Conservation (phyloP, 78 protist species). For the Creolimax fragrantissima region DNA sequence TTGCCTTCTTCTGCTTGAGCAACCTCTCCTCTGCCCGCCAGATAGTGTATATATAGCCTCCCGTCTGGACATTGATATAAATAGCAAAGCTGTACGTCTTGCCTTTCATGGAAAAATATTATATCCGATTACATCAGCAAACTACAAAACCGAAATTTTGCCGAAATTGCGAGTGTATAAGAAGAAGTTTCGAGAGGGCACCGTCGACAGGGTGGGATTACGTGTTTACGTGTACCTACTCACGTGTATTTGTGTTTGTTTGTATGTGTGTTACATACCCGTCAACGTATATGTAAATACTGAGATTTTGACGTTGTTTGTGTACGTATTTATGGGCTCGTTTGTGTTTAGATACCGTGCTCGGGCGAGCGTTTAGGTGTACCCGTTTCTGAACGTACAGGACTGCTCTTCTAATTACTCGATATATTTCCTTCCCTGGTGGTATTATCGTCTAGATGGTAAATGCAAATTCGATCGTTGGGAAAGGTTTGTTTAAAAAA, state of each 20-base stretch:
- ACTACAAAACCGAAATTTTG: not conserved
- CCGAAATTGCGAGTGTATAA: conserved; percentile 20
- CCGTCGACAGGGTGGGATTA: conserved; percentile 41
- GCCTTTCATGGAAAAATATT: conserved; percentile 54
- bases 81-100: conserved; percentile 51
- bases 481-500: conserved; percentile 54
- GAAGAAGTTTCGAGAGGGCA: conserved; percentile 27
- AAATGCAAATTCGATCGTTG: conserved; percentile 57
- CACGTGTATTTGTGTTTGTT: not conserved
- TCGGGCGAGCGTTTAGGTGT: too few species aligned
- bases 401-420: too few species aligned
- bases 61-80: conserved; percentile 49
- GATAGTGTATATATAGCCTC: conserved; percentile 63
- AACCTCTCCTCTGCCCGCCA: conserved; percentile 53
- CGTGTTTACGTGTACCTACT: not conserved
- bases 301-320: too few species aligned
- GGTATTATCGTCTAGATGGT: conserved; percentile 7
- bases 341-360: too few species aligned
- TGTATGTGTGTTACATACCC: not conserved
- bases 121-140: not conserved
- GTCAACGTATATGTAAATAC: too few species aligned
- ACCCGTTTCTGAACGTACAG: too few species aligned
- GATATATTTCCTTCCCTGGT: too few species aligned
- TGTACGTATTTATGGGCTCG: too few species aligned
- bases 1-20: conserved; percentile 57